These are phyloP conservation scores for Globisporangium middletonii DNA, from an alignment of 352 stramenopile genomes.

Conservation along the genomic window DNA sequence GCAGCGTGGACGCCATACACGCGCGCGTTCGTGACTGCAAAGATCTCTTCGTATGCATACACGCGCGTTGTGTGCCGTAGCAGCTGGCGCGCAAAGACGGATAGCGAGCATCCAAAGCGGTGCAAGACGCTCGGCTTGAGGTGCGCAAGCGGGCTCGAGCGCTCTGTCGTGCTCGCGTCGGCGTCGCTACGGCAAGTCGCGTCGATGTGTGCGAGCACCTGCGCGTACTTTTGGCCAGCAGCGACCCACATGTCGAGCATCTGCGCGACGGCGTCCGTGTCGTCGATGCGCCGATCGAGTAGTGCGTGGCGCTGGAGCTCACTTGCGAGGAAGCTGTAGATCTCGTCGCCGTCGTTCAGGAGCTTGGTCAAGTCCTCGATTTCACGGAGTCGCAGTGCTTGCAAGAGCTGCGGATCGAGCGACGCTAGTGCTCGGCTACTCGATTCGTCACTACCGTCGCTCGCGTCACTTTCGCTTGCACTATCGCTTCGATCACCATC, in stretches of 20 bases:
- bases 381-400: constrained; percentile 9
- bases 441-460: not conserved
- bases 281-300: constrained; percentile 21
- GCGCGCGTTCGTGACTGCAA: constrained; percentile 49
- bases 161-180: not conserved
- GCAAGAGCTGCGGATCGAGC: constrained; percentile 13
- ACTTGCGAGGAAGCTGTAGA: constrained; percentile 44
- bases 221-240: constrained; percentile 61
- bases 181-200: not conserved
- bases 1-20: constrained; percentile 30
- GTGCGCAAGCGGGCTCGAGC: too few species aligned
- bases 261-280: constrained; percentile 36
- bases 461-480: not conserved
- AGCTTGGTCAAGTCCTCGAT: constrained; percentile 17
- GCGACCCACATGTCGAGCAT: constrained; percentile 66
- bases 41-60: constrained; percentile 55
- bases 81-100: constrained; percentile 56
- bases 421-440: not conserved
- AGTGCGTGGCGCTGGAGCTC: constrained; percentile 33
- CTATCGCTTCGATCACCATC: not conserved
- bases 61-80: constrained; percentile 51
- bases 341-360: constrained; percentile 55
- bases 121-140: constrained; percentile 27
- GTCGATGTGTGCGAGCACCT: constrained; percentile 40
- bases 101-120: constrained; percentile 55